Conservation (phyloP, 495 filamentous ascomycete genomes). For the Copromyces sp. region DNA sequence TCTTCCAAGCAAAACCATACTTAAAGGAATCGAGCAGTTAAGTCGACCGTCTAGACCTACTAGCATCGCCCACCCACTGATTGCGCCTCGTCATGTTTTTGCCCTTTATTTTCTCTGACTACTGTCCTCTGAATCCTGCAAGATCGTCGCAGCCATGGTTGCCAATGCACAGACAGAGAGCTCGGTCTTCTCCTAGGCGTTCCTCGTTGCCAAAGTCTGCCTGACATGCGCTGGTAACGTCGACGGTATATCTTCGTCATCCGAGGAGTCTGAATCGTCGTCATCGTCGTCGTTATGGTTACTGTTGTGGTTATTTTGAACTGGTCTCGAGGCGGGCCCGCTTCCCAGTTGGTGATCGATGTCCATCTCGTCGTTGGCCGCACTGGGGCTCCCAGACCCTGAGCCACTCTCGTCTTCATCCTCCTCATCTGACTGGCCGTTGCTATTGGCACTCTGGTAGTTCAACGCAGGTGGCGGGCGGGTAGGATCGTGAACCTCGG, state of each 20-base stretch:
- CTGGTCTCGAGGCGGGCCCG: not conserved
- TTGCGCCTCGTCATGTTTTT: not conserved
- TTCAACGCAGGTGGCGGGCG: conserved; percentile 1
- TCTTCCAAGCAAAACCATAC: too few species aligned
- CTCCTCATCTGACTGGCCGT: not conserved
- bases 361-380: not conserved
- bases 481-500: conserved; percentile 24
- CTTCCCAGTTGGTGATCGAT: not conserved
- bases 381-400: not conserved
- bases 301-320: not conserved
- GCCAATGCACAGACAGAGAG: not conserved
- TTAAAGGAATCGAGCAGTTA: too few species aligned
- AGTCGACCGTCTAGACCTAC: not conserved
- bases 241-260: conserved; percentile 35
- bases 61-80: not conserved
- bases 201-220: conserved; percentile 7
- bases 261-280: conserved; percentile 22
- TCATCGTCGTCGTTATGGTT: conserved; percentile 14
- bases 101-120: not conserved
- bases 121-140: not conserved
- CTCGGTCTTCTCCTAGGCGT: not conserved
- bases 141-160: not conserved
- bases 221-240: conserved; percentile 23
- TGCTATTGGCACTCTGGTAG: conserved; percentile 5
- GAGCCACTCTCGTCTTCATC: not conserved